Conservation (phyloP, 1,284 basidiomycete species). For the Vanrija pseudolonga region DNA sequence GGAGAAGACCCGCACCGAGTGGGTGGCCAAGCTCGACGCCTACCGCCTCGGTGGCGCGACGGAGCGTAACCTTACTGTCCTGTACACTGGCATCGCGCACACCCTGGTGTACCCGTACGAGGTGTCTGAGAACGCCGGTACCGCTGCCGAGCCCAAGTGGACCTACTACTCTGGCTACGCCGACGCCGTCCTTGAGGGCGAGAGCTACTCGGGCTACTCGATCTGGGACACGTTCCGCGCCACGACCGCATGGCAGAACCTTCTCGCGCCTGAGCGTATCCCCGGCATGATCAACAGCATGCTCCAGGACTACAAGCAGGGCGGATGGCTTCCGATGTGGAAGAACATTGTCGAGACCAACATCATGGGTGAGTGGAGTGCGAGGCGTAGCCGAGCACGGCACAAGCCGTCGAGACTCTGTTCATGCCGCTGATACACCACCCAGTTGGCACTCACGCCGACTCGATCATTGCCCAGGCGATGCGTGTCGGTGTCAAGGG, state of each 20-base stretch:
- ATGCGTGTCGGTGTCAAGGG: constrained; percentile 56
- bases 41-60: constrained; percentile 58
- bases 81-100: constrained; percentile 34
- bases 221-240: constrained; percentile 83
- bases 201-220: constrained; percentile 74
- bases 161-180: constrained; percentile 63
- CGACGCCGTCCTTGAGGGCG: constrained; percentile 57
- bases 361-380: constrained; percentile 42
- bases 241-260: constrained; percentile 70
- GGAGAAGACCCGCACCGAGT: constrained; percentile 57
- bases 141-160: constrained; percentile 31
- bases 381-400: too few species aligned
- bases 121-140: constrained; percentile 57
- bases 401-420: too few species aligned
- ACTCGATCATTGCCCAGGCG: constrained; percentile 74
- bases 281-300: constrained; percentile 73
- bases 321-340: constrained; percentile 87
- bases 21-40: constrained; percentile 68
- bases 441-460: constrained; percentile 67
- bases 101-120: constrained; percentile 69
- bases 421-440: too few species aligned
- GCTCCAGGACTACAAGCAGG: constrained; percentile 69
- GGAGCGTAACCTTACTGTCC: constrained; percentile 27
- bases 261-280: constrained; percentile 70
- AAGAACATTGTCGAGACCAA: constrained; percentile 68